Base-by-base conservation (phyloP, 2,329 filamentous ascomycete species). In the Clarireedia homoeocarpa region DNA sequence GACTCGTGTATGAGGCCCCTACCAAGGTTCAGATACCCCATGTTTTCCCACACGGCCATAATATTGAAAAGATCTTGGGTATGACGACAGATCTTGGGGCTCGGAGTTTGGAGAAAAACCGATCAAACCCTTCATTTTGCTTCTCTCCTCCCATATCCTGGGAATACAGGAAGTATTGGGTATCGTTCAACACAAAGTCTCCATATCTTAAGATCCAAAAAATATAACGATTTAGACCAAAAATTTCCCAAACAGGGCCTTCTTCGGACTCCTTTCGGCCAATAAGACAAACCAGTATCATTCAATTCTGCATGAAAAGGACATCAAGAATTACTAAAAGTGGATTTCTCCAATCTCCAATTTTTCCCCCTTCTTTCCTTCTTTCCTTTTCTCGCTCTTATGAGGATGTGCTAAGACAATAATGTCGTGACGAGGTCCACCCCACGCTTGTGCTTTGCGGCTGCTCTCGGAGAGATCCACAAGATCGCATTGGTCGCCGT, bases 231-330 rank as follows among this genome's bases (percentile, higher is more conserved):
- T 9, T 15, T n/a, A 27, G 34, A 34, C 30, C 26, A 40, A 12
- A 30, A 24, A 30, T 52, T 27, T 27, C 51, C 20, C 12, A 36
- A 54, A 54, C 52, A 54, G 52, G 52, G 26, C 52, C 52, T 49
- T 50, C 46, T 50, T 54, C 52, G 52, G 52, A 15, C 24, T 4
- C 24, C 46, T 54, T 24, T 54, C 52, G 45, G 52, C 24, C 52
- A 49, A 49, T 54, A 49, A 42, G 10, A 23, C 17, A 46, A 26
- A 23, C 42, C 20, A 46, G 14, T 7, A 14, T 5, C 17, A 6
- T 20, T 53, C 48, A 54, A 48, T 34, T 54, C 40, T 39, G 34
- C 51, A 54, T 40, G 30, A 38, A 17, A 27, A 54, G 20, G 17
- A 20, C 23, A 10, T 26, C 42, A 42, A n/a, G 42, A 24, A 46